Evolutionary conservation across 495 filamentous ascomycete species (phyloP), one percentile per base, ranked within the genome.

Genomic region (Rusavskia elegans): DNA sequence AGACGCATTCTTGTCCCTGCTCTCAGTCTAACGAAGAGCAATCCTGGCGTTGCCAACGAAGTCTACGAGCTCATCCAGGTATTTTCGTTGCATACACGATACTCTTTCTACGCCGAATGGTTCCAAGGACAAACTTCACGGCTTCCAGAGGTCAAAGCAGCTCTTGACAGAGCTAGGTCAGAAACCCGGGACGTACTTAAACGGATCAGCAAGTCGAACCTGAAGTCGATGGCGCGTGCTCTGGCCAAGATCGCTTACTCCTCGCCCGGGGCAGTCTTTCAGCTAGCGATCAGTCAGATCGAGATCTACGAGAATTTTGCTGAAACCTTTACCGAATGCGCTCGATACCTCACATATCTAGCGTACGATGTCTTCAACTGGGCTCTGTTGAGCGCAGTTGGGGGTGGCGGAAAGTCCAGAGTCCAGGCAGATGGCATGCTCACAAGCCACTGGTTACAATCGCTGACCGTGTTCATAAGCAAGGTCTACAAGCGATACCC

Each of bases 51-150:
- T 21, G 87, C 87, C 46, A 84, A 86, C 50, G 88, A 90, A 50
- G 75, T 96, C 2, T 97, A 84, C 66, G 76, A 80, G 13, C 74
- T 99, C 5, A 72, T 96, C 52, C 83, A 82, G 53, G 68, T 75
- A 55, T 96, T 86, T 59, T 78, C 89, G 3, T 79, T 80, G n/a
- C 67, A 77, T 2, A 76, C 78, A 3, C 78, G 93, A 52, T 99
- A 90, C 68, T 80, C 76, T 41, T 84, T 99, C 59, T 99, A 99
- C 61, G 79, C 87, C 1, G 89, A 95, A 61, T 96, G 90, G 87
- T 87, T 84, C 58, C 80, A 74, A 49, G 86, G 88, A 16, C 73
- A 77, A 40, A 87, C 76, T 1, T 89, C 84, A 11, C 78, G 84
- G 25, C 63, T 84, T 17, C 82, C 85, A 10, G 85, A 87, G 48